Base-by-base conservation (phyloP, 345 rosid species). In the Laguncularia racemosa region DNA sequence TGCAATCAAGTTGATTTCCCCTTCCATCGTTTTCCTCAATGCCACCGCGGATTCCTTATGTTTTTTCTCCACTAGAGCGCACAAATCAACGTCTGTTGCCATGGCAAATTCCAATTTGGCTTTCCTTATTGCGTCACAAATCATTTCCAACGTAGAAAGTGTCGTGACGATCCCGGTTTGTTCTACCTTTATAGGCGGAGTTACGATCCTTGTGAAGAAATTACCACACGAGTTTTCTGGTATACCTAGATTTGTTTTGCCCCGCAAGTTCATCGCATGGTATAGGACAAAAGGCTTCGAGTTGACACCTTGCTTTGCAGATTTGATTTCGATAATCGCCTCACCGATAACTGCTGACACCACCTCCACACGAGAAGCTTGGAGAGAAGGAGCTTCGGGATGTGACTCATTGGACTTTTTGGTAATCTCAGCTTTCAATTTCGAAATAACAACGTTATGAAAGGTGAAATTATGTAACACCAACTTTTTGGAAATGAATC, bases 341-440 rank as follows among this genome's bases (percentile, higher is more conserved):
- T 33, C 73, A 70, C 74, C 62, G 1, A 64, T 61, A 21, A 65
- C 51, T 1, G 67, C 60, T 6, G 55, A 46, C 44, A 65, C 57
- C 3, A 67, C 21, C 50, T 58, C 64, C 45, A 59, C 71, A 1
- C 74, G 62, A 13, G 79, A 63, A 17, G 67, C 40, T 33, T 33
- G 40, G 10, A 9, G 9, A 33, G 40, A 7, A 33, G 54, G 9
- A 14, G 56, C 7, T 19, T 23, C 50, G 54, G 20, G 18, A 2
- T 38, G 16, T 55, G 13, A n/a, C 52, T 12, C 16, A 2, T 21
- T n/a, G 52, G 44, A 17, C 10, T 48, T 13, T 6, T 9, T 6
- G 15, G 13, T 20, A 11, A 21, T 21, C 44, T 49, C 59, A 13
- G 61, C 59, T 51, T 62, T 69, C 18, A 70, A 48, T 15, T 26